Evolutionary conservation across 73 alveolate species (phyloP).

Genomic region (Paramecium tetraurelia): DNA sequence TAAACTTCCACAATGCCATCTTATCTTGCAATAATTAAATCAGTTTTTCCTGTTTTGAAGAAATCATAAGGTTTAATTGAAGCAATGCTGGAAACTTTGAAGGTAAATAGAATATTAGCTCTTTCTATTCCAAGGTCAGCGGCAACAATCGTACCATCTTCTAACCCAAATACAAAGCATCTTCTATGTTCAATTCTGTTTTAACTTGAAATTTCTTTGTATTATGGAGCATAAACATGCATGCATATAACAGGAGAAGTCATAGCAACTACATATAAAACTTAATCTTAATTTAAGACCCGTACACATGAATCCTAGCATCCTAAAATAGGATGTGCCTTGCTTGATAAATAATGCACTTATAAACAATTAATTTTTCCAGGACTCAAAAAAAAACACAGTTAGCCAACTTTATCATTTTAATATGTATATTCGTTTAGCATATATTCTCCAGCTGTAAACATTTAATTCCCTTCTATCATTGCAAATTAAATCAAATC

Average conservation of each 20-base stretch:
- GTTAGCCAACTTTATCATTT: not conserved
- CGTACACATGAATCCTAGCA: conserved; percentile 39
- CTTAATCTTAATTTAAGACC: conserved; percentile 22
- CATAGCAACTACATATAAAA: not conserved
- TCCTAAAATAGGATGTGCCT: conserved; percentile 14
- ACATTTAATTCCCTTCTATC: conserved; percentile 9
- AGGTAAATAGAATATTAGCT: not conserved
- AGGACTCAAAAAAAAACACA: not conserved
- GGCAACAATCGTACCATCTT: conserved; percentile 26
- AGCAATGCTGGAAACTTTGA: not conserved
- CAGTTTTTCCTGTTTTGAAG: conserved; percentile 8
- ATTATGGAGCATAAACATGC: conserved; percentile 7
- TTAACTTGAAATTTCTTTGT: not conserved
- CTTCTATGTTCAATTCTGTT: conserved; percentile 22
- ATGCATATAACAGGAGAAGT: conserved; percentile 38
- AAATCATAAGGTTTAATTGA: not conserved
- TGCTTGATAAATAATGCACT: conserved; percentile 30
- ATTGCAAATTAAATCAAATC: not conserved
- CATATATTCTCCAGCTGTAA: conserved; percentile 49
- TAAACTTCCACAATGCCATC: conserved; percentile 22
- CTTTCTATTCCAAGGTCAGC: conserved; percentile 48
- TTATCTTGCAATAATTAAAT: not conserved
- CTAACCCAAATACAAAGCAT: conserved; percentile 9
- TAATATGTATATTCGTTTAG: not conserved
- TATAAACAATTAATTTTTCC: not conserved